Conservation (phyloP, 345 rosid genomes). For the Citrus unshiu region DNA sequence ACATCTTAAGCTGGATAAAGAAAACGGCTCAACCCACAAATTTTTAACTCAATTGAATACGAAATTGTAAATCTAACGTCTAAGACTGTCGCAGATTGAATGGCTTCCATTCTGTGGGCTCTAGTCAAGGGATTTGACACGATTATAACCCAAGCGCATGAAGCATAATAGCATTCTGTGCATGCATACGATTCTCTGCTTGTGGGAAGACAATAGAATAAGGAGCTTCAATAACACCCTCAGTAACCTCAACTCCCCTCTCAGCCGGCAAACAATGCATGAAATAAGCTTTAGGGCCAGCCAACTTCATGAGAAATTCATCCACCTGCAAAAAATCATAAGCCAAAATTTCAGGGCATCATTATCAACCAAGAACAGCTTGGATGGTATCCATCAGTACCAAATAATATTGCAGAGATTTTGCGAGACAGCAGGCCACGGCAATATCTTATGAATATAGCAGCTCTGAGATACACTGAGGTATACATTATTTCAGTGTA, state of each 20-base stretch:
- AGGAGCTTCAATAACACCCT: slow-evolving; percentile 83
- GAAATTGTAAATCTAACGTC: not conserved
- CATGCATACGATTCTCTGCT: slow-evolving; percentile 97
- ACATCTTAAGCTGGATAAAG: not conserved
- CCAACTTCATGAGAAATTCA: slow-evolving; percentile 77
- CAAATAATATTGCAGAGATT: not conserved
- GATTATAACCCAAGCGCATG: slow-evolving; percentile 55
- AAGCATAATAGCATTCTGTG: slow-evolving; percentile 88
- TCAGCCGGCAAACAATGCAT: slow-evolving; percentile 99
- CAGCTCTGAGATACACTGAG: not conserved
- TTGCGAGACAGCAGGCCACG: not conserved
- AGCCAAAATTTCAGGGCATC: not conserved
- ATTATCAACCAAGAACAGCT: not conserved
- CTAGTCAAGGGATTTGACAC: not conserved
- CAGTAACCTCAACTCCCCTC: slow-evolving; percentile 89
- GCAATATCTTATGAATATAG: not conserved
- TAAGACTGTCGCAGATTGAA: not conserved
- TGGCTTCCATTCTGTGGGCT: not conserved
- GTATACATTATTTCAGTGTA: not conserved
- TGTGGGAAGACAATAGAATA: slow-evolving; percentile 88
- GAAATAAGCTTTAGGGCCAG: slow-evolving; percentile 81
- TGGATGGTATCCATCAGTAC: not conserved
- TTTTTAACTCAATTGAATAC: not conserved
- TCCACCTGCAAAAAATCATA: slow-evolving; percentile 57
- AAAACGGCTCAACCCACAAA: not conserved